Evolutionary conservation across 2,329 filamentous ascomycete genomes (phyloP), one percentile per base, ranked within the genome.

Genomic region (Aspergillus viridinutans): DNA sequence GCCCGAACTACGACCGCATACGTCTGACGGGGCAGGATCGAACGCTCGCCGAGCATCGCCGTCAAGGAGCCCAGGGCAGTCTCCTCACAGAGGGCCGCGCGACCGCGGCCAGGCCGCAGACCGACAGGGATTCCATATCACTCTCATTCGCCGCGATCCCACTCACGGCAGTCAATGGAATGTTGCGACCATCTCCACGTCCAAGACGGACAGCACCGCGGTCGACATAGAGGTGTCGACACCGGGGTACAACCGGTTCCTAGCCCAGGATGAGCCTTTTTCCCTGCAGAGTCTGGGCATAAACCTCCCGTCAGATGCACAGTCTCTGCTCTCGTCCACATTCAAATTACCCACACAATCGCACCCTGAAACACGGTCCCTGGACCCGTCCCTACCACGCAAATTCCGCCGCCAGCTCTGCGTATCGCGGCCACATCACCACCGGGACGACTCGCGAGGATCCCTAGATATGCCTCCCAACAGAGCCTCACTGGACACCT

Each of bases 81-180:
- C 68, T 9, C 68, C 70, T 2, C 59, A 50, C 48, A 61, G 65
- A 21, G 52, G 56, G 32, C 56, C 57, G 12, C 53, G 54, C 20
- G 58, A 58, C 21, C 21, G 14, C 35, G 57, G 14, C 45, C 20
- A 49, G 23, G 45, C 58, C 49, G 42, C 55, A 10, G 63, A 58
- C 14, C 56, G 60, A 32, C 58, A 64, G n/a, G 65, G 71, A 2
- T 76, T 76, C 52, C 69, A 70, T 54, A 71, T 80, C 49, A 87
- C 85, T 0, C 72, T 92, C 14, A 90, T 92, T 64, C 85, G 89
- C n/a, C 83, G 89, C 61, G 87, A 92, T 68, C 87, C 87, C 1
- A 79, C 81, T 23, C 84, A 86, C 8, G 85, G 85, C 7, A 80
- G 80, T 54, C 89, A 92, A 70, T 91, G 88, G 88, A 92, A 92